Evolutionary conservation across 345 rosid genomes (phyloP), one percentile per base, ranked within the genome.

Genomic region (Moringa oleifera): DNA sequence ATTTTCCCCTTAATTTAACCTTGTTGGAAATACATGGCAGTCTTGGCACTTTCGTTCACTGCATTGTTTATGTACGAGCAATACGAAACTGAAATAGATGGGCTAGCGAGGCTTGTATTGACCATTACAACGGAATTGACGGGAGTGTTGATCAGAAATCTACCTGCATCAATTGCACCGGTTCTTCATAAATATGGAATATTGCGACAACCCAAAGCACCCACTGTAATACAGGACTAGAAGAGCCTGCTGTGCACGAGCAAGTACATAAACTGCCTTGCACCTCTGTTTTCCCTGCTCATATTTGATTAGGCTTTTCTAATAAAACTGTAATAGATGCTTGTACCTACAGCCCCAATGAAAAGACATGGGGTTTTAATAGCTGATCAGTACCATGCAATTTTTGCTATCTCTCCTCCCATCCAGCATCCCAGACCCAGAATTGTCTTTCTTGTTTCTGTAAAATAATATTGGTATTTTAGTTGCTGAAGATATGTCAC

Each of bases 31-130:
- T 62, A 6, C 8, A 69, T 68, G 72, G 85, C 90, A 93, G 98
- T 73, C 17, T 71, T 93, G 63, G 76, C 82, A 20, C 73, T 83
- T 58, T 70, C 81, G 18, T 90, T 90, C 76, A 93, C 96, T 0
- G 85, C 71, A 55, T 90, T 90, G 84, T 88, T 87, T 63, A 59
- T 81, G 53, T 88, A 88, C 51, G 94, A 93, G 77, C 97, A 90
- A 81, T 82, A 88, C 28, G 97, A 90, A 76, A 37, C 59, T 2
- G 94, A 84, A 79, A 60, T 90, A 2, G 79, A 85, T 66, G 85
- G 78, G 52, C 19, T 84, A 25, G 72, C 74, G 8, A 53, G 58
- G 74, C 31, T 78, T 58, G 61, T 84, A 25, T 13, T 49, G 5
- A 57, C 25, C 25, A 50, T 71, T 71, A 33, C 62, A 24, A 67